Base-by-base conservation (phyloP, 345 rosid species). In the Sapria himalayana region DNA sequence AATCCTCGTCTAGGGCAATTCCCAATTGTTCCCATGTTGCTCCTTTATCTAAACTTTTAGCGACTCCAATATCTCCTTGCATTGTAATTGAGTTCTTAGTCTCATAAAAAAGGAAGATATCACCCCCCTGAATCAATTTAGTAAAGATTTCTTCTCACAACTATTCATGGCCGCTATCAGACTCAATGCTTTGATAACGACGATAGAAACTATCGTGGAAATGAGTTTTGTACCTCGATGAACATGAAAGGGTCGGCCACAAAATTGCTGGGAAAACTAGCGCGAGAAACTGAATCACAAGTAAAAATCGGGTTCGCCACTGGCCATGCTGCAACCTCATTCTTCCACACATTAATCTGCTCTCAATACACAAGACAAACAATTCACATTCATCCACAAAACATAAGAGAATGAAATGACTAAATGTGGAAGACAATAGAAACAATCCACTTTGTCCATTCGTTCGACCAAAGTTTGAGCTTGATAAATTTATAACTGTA, bases 41-140 rank as follows among this genome's bases (percentile, higher is more conserved):
- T 55, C 98, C 93, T 36, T 71, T 69, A 31, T 89, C 93, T 1
- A 46, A 39, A 57, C 99, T 89, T 44, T 61, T 63, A 18, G 99
- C 81, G 25, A 76, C 93, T 41, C 76, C 98, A 48, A 89, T 89
- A 52, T 89, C 99, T 22, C 99, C 99, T 70, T 89, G 92, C 73
- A 64, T 37, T 18, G 95, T 84, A 29, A 69, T 52, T 1, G 92
- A 71, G 54, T 73, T 73, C 55, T 82, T 89, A 27, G 80, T 84
- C 41, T 89, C 95, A 19, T 60, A 79, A 60, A 89, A 89, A 27
- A 89, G 59, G 47, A 74, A 89, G 32, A 82, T 54, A 3, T 52
- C 59, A 46, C 75, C 75, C 17, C 74, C 86, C 99, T 89, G 77
- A 29, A 46, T 34, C 32, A 44, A 34, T 22, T 17, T 13, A 41